Percentiles rank a stretch among this genome's conserved stretches.
phyloP scores from a whole-genome alignment of 2,329 filamentous ascomycete genomes.

The Metarhizium sp. region DNA sequence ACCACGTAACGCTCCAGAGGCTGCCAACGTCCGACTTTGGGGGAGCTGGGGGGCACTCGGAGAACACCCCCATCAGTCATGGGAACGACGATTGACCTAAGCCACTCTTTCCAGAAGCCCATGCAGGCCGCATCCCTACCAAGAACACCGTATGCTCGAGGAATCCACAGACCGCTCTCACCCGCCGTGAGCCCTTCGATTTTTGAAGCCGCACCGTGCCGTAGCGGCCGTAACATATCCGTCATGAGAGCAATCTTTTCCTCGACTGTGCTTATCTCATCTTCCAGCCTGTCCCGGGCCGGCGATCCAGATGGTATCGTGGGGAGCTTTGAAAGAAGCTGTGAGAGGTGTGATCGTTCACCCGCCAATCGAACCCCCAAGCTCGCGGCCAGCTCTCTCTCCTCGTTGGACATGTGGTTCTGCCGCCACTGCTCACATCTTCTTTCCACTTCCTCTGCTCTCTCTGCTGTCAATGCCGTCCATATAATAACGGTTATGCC shows the following conservation, averaged over 20 bases:
- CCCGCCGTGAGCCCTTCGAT: constrained; percentile 94
- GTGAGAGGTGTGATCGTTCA: constrained; percentile 83
- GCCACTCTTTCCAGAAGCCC: constrained; percentile 97
- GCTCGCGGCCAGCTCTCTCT: constrained; percentile 85
- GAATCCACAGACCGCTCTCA: constrained; percentile 93
- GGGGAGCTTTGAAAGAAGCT: constrained; percentile 75
- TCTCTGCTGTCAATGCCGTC: constrained; percentile 73
- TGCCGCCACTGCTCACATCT: constrained; percentile 81
- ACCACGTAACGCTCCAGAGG: constrained; percentile 94
- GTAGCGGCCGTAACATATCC: constrained; percentile 82
- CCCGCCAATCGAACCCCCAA: constrained; percentile 77
- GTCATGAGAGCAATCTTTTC: constrained; percentile 98
- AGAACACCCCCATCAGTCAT: constrained; percentile 85
- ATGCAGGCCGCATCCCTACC: constrained; percentile 77
- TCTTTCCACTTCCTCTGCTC: constrained; percentile 74
- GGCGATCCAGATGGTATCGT: constrained; percentile 69
- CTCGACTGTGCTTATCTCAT: constrained; percentile 90
- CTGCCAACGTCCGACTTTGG: constrained; percentile 88
- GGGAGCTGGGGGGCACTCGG: constrained; percentile 78
- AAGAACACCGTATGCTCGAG: constrained; percentile 84
- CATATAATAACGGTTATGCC: constrained; percentile 88
- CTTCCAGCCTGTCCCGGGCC: constrained; percentile 76
- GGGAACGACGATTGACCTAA: constrained; percentile 84
- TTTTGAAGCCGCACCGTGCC: constrained; percentile 90
- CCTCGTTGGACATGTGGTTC: constrained; percentile 79